Evolutionary conservation across 202 grass and related monocot species (phyloP), one percentile per base, ranked within the genome.

Genomic region (Zizania palustris): DNA sequence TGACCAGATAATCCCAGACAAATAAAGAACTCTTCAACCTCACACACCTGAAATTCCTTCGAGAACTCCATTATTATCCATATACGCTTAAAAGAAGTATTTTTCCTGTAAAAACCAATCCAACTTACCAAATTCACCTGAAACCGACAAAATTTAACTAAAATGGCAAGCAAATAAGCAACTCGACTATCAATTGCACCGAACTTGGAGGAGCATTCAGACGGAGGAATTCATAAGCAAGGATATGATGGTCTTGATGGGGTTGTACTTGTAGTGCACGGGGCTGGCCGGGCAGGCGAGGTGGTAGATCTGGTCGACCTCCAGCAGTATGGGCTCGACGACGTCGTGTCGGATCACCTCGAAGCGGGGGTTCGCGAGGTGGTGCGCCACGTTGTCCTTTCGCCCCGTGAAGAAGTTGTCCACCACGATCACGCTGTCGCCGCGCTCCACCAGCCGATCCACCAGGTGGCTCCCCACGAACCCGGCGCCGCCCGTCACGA

Each of bases 201-300:
- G 46, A 57, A 15, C 15, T 22, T 75, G 19, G 38, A 38, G 7
- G 6, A 64, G 57, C 9, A 59, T 22, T 77, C 39, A 69, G 55
- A 80, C 7, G 11, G 67, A 70, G n/a, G 20, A 13, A 81, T 5
- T 40, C 3, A 79, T 64, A 37, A 80, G 71, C 40, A 85, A 91
- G 90, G 90, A 93, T 93, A 93, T 93, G 68, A 93, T 93, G 16
- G 90, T 93, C 84, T 93, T 93, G 84, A 93, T 86, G 40, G 90
- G 90, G 74, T 93, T 93, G 87, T 90, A 93, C 72, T 93, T 93
- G 84, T 93, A 93, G 78, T 93, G 90, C 65, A 93, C 90, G 35
- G 90, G 90, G 65, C 84, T 87, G 19, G 90, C 90, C 18, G 90
- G 90, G 77, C 90, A 93, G 16, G 90, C 90, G 45, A 93, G 87